Conservation (phyloP, 495 filamentous ascomycete species). For the Daldinia vernicosa region DNA sequence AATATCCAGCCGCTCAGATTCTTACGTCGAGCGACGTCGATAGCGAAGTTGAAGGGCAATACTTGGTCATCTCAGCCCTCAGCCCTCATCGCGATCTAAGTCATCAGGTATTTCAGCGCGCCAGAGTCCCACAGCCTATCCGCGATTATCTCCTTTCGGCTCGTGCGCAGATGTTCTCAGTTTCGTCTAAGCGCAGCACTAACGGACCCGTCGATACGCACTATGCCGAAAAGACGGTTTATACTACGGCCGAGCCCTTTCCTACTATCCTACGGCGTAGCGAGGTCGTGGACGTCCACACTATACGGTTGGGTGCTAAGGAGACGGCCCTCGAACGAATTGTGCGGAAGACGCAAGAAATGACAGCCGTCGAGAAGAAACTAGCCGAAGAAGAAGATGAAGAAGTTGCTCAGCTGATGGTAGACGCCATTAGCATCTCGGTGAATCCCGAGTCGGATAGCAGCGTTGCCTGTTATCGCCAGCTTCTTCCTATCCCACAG, state of each 20-base stretch:
- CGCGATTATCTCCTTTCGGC: conserved; percentile 84
- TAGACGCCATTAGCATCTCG: conserved; percentile 76
- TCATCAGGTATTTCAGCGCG: conserved; percentile 88
- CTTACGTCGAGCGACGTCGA: conserved; percentile 74
- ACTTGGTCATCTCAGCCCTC: conserved; percentile 82
- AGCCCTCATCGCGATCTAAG: conserved; percentile 80
- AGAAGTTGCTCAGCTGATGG: conserved; percentile 65
- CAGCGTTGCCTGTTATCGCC: conserved; percentile 78
- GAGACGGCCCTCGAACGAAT: conserved; percentile 94
- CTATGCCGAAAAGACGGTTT: conserved; percentile 86
- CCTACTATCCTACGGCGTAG: conserved; percentile 90
- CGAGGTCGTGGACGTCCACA: conserved; percentile 76
- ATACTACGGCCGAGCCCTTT: conserved; percentile 84
- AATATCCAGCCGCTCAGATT: conserved; percentile 88
- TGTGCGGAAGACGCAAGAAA: conserved; percentile 86
- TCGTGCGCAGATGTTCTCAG: conserved; percentile 75
- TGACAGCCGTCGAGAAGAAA: conserved; percentile 75
- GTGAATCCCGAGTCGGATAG: conserved; percentile 72
- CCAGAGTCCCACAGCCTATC: conserved; percentile 81
- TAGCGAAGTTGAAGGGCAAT: conserved; percentile 85
- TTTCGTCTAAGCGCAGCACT: conserved; percentile 72
- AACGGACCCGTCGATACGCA: conserved; percentile 71
- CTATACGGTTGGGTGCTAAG: conserved; percentile 72
- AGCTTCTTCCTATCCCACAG: conserved; percentile 66
- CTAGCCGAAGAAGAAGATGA: conserved; percentile 76